A percentile compares a stretch with the other conserved stretches of the same genome.
Conservation (phyloP, 106 monocot species). For the Triglochin maritima region DNA sequence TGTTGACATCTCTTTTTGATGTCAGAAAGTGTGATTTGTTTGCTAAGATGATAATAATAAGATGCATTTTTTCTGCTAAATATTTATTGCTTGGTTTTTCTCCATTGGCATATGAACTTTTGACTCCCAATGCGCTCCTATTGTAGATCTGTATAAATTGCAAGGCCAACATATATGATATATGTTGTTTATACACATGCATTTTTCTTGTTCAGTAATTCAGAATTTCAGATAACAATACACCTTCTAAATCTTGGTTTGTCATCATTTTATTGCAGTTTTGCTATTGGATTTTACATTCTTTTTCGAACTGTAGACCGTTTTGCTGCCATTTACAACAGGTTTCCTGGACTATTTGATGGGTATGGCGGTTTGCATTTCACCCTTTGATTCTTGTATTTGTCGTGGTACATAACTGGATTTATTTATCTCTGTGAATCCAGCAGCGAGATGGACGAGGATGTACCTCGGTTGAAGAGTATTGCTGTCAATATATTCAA, state of each 20-base stretch:
- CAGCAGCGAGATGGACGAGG: slow-evolving; percentile 61
- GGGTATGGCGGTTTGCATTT: slow-evolving; percentile 22
- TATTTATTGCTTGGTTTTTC: too few relatives aligned
- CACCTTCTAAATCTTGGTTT: neutral
- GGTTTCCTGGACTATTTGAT: slow-evolving; percentile 78
- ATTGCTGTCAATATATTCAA: slow-evolving; percentile 51
- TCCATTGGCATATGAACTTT: too few relatives aligned
- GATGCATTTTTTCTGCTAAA: too few relatives aligned
- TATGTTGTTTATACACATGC: too few relatives aligned
- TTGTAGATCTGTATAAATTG: too few relatives aligned
- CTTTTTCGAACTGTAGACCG: slow-evolving; percentile 79
- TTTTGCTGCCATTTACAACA: slow-evolving; percentile 70
- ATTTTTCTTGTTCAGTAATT: too few relatives aligned
- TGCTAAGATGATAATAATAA: too few relatives aligned
- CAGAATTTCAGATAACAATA: neutral
- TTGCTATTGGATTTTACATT: slow-evolving; percentile 69
- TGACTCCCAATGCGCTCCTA: too few relatives aligned
- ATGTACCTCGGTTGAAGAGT: slow-evolving; percentile 59
- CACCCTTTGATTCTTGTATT: too few relatives aligned
- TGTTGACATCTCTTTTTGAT: too few relatives aligned
- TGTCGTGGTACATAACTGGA: neutral
- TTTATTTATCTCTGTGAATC: neutral
- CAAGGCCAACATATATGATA: too few relatives aligned
- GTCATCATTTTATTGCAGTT: slow-evolving; percentile 26
- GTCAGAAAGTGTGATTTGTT: too few relatives aligned